Base-by-base conservation (phyloP, 2,329 filamentous ascomycete species). In the Didymella pinodella region DNA sequence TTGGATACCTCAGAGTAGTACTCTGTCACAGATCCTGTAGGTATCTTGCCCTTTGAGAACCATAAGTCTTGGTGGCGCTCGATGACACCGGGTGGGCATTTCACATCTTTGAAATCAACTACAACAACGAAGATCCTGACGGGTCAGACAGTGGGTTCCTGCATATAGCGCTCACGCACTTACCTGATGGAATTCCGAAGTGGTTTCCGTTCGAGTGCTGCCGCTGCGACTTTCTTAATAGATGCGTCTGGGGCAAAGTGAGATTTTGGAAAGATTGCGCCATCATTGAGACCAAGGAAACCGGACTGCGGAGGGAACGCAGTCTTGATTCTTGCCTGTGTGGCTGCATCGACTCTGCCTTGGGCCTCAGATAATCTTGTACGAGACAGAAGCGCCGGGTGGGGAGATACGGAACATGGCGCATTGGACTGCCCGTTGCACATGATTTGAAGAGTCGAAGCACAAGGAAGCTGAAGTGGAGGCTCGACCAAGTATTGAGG, bases 11-110 rank as follows among this genome's bases (percentile, higher is more conserved):
- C 65, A 6, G 48, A 48, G 46, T 66, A 70, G 51, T 65, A 70
- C 43, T 71, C 69, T 7, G 53, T 66, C 1, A 70, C 69, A 6
- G 65, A 68, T 7, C 69, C 69, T 12, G 65, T 69, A 4, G 61
- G 44, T 22, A 71, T 36, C 44, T 65, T 31, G 29, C 48, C 57
- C 26, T 54, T 67, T 2, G 69, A 71, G 54, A 71, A 70, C 56
- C 64, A 69, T 2, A 71, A 57, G 14, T 70, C 65, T 29, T 65
- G 18, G 22, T 69, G 63, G 26, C 61, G 62, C 31, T 67, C 46
- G 25, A 65, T 64, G 3, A 55, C 54, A 0, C 60, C 64, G 4
- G 55, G n/a, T 6, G 26, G 45, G 54, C 69, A 62, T 31, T 68
- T 65, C 4, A 65, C 48, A 34, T 70, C 69, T 41, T 62, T 26